Evolutionary conservation across 306 rosid species (phyloP), one percentile per base, ranked within the genome.

Genomic region (Potentilla sterilis): DNA sequence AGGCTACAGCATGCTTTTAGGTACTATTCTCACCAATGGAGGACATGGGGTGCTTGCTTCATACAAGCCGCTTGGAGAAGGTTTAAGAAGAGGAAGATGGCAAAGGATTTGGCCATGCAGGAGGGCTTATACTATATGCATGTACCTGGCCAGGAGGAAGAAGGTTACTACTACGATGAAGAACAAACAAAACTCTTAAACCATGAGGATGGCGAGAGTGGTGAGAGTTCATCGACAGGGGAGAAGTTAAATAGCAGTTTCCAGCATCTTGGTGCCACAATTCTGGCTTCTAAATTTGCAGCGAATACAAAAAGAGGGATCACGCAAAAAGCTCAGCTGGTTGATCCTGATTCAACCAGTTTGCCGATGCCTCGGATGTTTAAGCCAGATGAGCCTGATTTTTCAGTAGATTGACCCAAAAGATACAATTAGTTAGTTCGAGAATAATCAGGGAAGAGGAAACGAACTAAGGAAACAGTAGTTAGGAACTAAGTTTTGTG

Each of bases 331-430:
- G 75, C 71, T 68, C 80, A 59, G 73, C 83, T n/a, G 7, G 78
- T 78, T 58, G 83, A 85, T 64, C 81, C 85, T 43, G 85, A 71
- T 73, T 76, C 86, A 41, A 34, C 86, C 2, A 79, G 81, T 77
- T 79, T 87, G 66, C 70, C 82, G 69, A 84, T 91, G 85, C 97
- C 96, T 28, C 85, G 88, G 44, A 77, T 94, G 82, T 90, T 91
- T 83, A 94, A 94, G 85, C 98, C 97, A 57, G 89, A 79, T 68
- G 97, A 91, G 79, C 97, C 95, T 55, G 92, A 94, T 86, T 94
- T 93, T 85, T 91, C 89, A 44, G 6, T 62, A 43, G 85, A 84
- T 49, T 78, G 62, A 64, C 80, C 74, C 13, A 9, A 62, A 57
- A 75, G 66, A 28, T 32, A 81, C 54, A 81, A 80, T 77, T 83